A percentile compares a stretch with the other conserved stretches of the same genome.
These are phyloP conservation scores for Rutstroemia sp. DNA, from an alignment of 2,329 filamentous ascomycete species.

Conservation along the genomic window DNA sequence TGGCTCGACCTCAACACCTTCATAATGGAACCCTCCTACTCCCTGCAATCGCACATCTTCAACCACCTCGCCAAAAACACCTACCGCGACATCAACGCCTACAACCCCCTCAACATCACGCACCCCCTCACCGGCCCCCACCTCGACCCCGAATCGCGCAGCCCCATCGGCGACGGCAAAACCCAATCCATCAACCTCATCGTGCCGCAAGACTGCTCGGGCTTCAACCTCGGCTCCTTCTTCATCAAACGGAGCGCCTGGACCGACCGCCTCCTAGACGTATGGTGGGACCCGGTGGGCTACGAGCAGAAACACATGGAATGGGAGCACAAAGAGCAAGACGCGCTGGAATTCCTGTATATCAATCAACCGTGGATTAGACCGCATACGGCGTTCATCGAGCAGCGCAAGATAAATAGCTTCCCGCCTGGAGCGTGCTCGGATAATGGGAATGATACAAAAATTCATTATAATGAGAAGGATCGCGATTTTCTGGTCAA, in stretches of 20 bases:
- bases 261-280: conserved; percentile 84
- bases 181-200: conserved; percentile 77
- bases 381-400: conserved; percentile 79
- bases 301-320: conserved; percentile 99
- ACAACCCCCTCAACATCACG: conserved; percentile 89
- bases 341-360: conserved; percentile 89
- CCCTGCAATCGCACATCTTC: conserved; percentile 86
- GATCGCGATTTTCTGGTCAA: conserved; percentile 94
- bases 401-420: conserved; percentile 87
- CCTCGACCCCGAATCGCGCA: conserved; percentile 68
- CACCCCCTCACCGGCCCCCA: conserved; percentile 71
- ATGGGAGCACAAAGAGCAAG: conserved; percentile 98
- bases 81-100: conserved; percentile 93
- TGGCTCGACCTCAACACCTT: conserved; percentile 98
- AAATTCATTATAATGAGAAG: conserved; percentile 76
- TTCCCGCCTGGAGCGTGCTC: conserved; percentile 88
- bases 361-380: conserved; percentile 87
- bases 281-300: conserved; percentile 97
- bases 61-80: conserved; percentile 64
- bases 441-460: conserved; percentile 64
- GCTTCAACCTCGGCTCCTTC: conserved; percentile 96
- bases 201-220: conserved; percentile 86
- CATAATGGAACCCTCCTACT: conserved; percentile 92
- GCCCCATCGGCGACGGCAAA: conserved; percentile 69
- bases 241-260: conserved; percentile 79